Conservation (phyloP, 2,329 filamentous ascomycete species). For the Phaeoacremonium minimum region DNA sequence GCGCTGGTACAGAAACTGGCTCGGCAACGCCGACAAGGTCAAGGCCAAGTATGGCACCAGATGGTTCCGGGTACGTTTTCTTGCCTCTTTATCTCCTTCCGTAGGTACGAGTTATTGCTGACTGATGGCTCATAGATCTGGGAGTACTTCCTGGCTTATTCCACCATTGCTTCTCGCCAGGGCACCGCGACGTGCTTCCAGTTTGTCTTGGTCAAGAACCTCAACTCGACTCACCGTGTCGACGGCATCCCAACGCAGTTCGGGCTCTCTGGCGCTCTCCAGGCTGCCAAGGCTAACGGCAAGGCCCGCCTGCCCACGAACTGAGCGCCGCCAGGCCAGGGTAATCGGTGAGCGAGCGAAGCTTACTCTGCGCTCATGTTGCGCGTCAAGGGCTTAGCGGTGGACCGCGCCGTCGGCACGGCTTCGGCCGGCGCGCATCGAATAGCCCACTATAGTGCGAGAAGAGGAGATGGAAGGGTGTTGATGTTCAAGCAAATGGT, state of each 20-base stretch:
- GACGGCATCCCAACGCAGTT: constrained; percentile 69
- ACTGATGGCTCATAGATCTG: constrained; percentile 61
- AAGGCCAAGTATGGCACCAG: constrained; percentile 89
- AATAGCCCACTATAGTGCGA: too few species aligned
- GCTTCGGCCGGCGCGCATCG: too few species aligned
- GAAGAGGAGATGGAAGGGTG: too few species aligned
- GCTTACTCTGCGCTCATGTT: too few species aligned
- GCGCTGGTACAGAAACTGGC: constrained; percentile 99
- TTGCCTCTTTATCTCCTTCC: constrained; percentile 2
- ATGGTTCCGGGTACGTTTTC: constrained; percentile 82
- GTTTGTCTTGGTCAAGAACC: constrained; percentile 82
- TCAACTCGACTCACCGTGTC: constrained; percentile 79
- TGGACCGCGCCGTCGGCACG: too few species aligned
- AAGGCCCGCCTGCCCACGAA: constrained; percentile 1
- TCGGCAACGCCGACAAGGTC: constrained; percentile 88
- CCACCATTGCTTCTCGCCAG: constrained; percentile 78
- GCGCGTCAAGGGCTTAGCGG: too few species aligned
- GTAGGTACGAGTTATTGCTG: not conserved
- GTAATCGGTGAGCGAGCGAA: too few species aligned
- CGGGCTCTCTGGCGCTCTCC: constrained; percentile 58
- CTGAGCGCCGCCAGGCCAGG: too few species aligned
- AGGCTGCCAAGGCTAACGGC: constrained; percentile 24
- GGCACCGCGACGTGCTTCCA: constrained; percentile 83
- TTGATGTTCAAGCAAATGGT: too few species aligned
- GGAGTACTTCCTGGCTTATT: constrained; percentile 86